Evolutionary conservation across 805 yeast genomes (phyloP).

Genomic region (Candida krabiensis): DNA sequence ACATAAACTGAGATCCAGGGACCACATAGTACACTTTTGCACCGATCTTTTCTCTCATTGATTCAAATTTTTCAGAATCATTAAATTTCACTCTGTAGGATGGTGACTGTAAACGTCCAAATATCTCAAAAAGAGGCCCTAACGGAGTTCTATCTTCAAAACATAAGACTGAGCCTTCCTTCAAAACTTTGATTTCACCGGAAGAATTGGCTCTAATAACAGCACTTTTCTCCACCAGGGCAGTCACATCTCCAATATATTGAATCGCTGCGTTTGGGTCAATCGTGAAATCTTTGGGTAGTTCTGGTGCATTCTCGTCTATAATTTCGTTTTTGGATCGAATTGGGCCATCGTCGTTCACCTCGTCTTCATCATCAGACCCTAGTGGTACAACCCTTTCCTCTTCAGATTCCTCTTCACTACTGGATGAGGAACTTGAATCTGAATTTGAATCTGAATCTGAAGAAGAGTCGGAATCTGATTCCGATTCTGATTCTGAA

Average conservation of each 20-base stretch:
- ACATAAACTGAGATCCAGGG: slow-evolving; percentile 73
- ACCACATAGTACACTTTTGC: slow-evolving; percentile 72
- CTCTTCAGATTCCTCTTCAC: slow-evolving; percentile 21
- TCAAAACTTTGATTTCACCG: slow-evolving; percentile 81
- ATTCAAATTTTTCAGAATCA: slow-evolving; percentile 46
- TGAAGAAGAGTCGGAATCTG: slow-evolving; percentile 23
- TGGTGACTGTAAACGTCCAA: slow-evolving; percentile 85
- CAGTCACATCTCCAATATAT: slow-evolving; percentile 65
- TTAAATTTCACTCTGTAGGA: slow-evolving; percentile 73
- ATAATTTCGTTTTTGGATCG: slow-evolving; percentile 72
- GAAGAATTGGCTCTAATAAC: slow-evolving; percentile 71
- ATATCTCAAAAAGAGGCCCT: slow-evolving; percentile 83
- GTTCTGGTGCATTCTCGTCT: slow-evolving; percentile 64
- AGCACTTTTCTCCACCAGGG: slow-evolving; percentile 69
- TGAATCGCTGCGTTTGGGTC: slow-evolving; percentile 65
- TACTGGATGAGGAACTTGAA: slow-evolving; percentile 11
- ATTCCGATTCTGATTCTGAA: slow-evolving; percentile 21
- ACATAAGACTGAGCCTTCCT: slow-evolving; percentile 79
- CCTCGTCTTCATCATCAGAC: slow-evolving; percentile 36
- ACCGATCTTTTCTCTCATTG: slow-evolving; percentile 51
- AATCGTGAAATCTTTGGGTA: slow-evolving; percentile 68
- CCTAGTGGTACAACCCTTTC: slow-evolving; percentile 22
- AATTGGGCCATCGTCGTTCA: slow-evolving; percentile 61
- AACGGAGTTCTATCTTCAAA: slow-evolving; percentile 66
- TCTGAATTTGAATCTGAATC: slow-evolving; percentile 23